These are phyloP conservation scores for Pseudogymnoascus sp. DNA, from an alignment of 2,329 filamentous ascomycete species.

Conservation along the genomic window DNA sequence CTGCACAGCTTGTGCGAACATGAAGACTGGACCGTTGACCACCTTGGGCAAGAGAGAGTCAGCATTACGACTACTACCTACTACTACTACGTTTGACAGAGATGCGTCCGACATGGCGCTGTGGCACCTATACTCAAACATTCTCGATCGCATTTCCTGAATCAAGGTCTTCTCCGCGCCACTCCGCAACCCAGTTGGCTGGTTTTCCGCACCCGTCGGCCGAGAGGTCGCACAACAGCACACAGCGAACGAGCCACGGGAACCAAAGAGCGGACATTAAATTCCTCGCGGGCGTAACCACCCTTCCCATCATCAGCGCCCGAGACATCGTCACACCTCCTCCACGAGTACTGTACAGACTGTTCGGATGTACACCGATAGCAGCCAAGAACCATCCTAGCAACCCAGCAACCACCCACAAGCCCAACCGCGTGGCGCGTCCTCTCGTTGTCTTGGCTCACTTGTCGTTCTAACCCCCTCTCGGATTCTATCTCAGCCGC, in stretches of 20 bases:
- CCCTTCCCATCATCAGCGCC: neutral
- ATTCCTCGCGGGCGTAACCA: conserved; percentile 2
- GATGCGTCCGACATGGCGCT: neutral
- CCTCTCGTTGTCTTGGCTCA: neutral
- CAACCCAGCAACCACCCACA: neutral
- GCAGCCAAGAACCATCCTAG: neutral
- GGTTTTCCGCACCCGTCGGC: neutral
- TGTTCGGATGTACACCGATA: neutral
- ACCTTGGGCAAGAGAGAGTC: neutral
- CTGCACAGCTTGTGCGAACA: neutral
- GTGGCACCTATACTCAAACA: neutral
- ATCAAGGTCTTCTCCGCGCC: neutral
- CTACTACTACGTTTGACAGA: neutral
- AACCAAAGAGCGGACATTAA: neutral
- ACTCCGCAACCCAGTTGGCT: neutral
- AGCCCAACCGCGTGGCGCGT: neutral
- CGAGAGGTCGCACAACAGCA: neutral
- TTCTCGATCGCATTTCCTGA: neutral
- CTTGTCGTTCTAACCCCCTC: neutral
- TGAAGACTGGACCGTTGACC: neutral
- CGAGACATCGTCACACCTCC: neutral
- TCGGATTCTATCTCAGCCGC: neutral
- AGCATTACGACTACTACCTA: neutral
- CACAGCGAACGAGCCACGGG: neutral
- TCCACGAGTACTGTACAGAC: neutral